Conservation (phyloP, 345 rosid genomes). For the Salix brachista region DNA sequence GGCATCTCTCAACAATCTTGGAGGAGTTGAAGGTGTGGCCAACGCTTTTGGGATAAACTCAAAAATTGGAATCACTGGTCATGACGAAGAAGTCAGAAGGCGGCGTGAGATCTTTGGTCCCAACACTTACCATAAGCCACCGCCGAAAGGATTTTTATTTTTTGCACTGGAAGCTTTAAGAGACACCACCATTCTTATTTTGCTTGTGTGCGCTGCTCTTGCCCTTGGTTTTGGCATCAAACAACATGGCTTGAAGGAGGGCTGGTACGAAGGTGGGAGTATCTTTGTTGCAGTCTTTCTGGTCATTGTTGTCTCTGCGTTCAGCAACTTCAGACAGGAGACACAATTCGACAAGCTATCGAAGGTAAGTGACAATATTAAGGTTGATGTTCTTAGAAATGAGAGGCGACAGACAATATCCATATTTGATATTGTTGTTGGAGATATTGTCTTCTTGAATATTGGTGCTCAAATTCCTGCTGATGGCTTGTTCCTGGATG, state of each 20-base stretch:
- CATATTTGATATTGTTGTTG: constrained; percentile 29
- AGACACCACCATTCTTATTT: constrained; percentile 50
- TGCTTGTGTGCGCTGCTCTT: constrained; percentile 24
- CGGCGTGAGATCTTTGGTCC: constrained; percentile 46
- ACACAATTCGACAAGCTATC: constrained; percentile 26
- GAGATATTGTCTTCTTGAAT: constrained; percentile 27
- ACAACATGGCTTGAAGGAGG: constrained; percentile 20
- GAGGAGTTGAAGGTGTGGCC: constrained; percentile 54
- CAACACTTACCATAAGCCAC: constrained; percentile 58
- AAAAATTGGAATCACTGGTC: constrained; percentile 42
- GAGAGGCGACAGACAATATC: constrained; percentile 19
- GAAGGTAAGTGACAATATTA: constrained; percentile 13
- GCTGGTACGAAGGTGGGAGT: constrained; percentile 35
- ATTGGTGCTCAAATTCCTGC: constrained; percentile 34
- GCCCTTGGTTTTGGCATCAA: constrained; percentile 27
- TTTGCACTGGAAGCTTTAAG: constrained; percentile 56
- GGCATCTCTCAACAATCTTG: constrained; percentile 29
- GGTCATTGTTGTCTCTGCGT: constrained; percentile 26
- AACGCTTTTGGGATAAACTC: constrained; percentile 45
- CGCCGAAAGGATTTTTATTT: constrained; percentile 52
- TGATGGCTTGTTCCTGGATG: constrained; percentile 27
- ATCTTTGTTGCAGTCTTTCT: constrained; percentile 28
- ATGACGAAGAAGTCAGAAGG: constrained; percentile 30
- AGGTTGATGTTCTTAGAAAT: constrained; percentile 16
- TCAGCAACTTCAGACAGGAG: constrained; percentile 31